phyloP scores from a whole-genome alignment of 2,329 filamentous ascomycete species.

The Phoma sp. region DNA sequence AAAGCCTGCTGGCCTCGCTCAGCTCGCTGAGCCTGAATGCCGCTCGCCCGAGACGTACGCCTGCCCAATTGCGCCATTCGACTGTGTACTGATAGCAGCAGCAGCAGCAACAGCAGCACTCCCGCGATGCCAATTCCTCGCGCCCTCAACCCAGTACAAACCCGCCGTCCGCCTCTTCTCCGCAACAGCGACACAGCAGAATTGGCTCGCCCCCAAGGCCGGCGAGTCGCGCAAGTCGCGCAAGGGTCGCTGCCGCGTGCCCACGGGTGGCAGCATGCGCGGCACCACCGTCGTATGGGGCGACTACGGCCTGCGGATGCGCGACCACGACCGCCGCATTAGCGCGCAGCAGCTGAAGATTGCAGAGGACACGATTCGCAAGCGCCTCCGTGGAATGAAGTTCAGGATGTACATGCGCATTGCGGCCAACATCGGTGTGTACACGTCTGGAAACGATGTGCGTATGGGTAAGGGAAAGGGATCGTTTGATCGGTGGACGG shows the following conservation, averaged over 20 bases:
- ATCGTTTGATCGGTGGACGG: constrained; percentile 95
- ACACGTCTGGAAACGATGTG: constrained; percentile 92
- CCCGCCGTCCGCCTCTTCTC: constrained; percentile 70
- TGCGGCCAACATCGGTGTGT: constrained; percentile 92
- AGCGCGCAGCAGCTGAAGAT: constrained; percentile 85
- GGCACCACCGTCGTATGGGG: constrained; percentile 97
- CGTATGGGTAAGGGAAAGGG: constrained; percentile 99
- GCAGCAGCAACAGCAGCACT: constrained; percentile 31
- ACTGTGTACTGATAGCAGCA: too few species aligned
- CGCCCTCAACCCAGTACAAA: constrained; percentile 34
- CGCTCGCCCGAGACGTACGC: constrained; percentile 33
- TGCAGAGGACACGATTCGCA: constrained; percentile 92
- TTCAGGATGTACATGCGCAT: constrained; percentile 93
- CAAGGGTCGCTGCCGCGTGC: constrained; percentile 86
- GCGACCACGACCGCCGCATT: constrained; percentile 90
- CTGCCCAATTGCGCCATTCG: constrained; percentile 31
- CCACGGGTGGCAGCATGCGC: constrained; percentile 88
- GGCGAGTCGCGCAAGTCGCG: constrained; percentile 85
- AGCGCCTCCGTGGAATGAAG: constrained; percentile 85
- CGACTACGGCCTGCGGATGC: constrained; percentile 93
- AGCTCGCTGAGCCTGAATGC: constrained; percentile 35
- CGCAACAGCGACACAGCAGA: constrained; percentile 66
- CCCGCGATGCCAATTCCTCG: constrained; percentile 44
- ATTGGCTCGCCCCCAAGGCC: constrained; percentile 83
- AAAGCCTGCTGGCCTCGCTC: constrained; percentile 46